These are phyloP conservation scores for Clavispora carvajalis DNA, from an alignment of 805 yeast species.

Conservation along the genomic window DNA sequence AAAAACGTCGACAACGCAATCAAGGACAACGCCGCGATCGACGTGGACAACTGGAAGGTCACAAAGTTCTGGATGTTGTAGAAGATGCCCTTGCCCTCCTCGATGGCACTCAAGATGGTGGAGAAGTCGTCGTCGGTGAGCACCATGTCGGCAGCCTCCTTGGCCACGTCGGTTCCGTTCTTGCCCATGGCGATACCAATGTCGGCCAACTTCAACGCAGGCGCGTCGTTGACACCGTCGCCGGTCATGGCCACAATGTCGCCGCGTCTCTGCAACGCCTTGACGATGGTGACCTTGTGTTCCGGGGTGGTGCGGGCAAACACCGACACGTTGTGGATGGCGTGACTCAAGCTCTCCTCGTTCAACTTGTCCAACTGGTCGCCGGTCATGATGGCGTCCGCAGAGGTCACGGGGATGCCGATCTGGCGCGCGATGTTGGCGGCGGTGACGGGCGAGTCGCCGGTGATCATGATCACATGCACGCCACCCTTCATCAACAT, in stretches of 20 bases:
- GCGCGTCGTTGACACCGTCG: slow-evolving; percentile 98
- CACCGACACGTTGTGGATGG: slow-evolving; percentile 76
- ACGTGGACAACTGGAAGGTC: slow-evolving; percentile 92
- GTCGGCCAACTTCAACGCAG: slow-evolving; percentile 94
- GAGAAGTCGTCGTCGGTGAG: slow-evolving; percentile 95
- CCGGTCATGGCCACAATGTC: slow-evolving; percentile 99
- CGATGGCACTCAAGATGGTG: slow-evolving; percentile 87
- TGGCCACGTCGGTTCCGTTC: slow-evolving; percentile 97
- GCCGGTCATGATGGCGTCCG: slow-evolving; percentile 75
- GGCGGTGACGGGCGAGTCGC: slow-evolving; percentile 88
- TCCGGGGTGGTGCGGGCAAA: slow-evolving; percentile 96
- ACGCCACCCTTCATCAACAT: slow-evolving; percentile 87
- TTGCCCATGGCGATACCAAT: slow-evolving; percentile 93
- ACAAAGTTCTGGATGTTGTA: slow-evolving; percentile 91
- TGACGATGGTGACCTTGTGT: slow-evolving; percentile 84
- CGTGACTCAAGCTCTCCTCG: slow-evolving; percentile 67
- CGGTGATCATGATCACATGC: slow-evolving; percentile 97
- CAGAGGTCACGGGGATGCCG: slow-evolving; percentile 75
- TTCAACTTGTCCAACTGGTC: slow-evolving; percentile 70
- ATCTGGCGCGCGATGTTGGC: slow-evolving; percentile 78
- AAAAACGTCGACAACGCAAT: slow-evolving; percentile 84
- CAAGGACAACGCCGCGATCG: slow-evolving; percentile 88
- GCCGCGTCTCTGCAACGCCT: slow-evolving; percentile 84
- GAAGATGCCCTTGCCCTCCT: slow-evolving; percentile 97
- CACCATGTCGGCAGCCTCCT: slow-evolving; percentile 97